Conservation (phyloP, 2,329 filamentous ascomycete species). For the Trichoderma sp. region DNA sequence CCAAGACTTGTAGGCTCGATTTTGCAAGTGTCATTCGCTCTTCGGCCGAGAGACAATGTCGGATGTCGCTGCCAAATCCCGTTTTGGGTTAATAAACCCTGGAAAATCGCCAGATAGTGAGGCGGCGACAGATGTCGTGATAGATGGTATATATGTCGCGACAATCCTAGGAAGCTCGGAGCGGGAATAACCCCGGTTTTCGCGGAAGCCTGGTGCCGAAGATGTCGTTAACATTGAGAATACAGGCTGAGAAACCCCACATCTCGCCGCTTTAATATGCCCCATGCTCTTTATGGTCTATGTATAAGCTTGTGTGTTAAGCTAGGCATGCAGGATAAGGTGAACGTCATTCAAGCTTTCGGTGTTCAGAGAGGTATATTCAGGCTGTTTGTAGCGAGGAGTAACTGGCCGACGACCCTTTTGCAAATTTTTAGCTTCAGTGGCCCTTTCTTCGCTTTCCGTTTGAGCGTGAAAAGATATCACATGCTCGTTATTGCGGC, state of each 20-base stretch:
- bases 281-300: neutral
- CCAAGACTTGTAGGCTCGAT: neutral
- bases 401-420: neutral
- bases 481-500: neutral
- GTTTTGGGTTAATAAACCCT: neutral
- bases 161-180: neutral
- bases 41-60: neutral
- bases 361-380: neutral
- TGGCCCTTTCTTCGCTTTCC: neutral
- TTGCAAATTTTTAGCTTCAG: neutral
- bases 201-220: neutral
- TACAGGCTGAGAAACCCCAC: neutral
- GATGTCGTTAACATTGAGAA: neutral
- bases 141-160: neutral
- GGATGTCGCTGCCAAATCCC: neutral
- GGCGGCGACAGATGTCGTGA: neutral
- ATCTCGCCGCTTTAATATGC: slow-evolving; percentile 2
- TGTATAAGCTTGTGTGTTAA: neutral
- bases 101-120: neutral
- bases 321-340: neutral
- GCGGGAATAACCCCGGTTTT: slow-evolving; percentile 1
- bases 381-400: neutral
- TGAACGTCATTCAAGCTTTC: neutral
- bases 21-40: neutral
- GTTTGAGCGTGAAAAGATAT: neutral